Conservation (phyloP, 2,329 filamentous ascomycete genomes). For the Aureobasidium namibiae region DNA sequence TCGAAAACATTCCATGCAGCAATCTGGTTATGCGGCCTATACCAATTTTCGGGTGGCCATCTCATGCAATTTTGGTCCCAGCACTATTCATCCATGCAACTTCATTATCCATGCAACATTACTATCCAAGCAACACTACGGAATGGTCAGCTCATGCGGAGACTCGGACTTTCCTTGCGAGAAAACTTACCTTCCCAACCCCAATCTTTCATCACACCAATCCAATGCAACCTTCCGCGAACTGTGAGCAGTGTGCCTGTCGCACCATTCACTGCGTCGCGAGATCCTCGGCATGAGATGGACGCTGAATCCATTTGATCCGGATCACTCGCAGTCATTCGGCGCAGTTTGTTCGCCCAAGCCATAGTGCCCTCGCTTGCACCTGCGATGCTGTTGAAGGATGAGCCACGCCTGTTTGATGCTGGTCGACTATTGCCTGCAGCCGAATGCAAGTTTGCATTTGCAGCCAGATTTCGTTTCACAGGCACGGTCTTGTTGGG, state of each 20-base stretch:
- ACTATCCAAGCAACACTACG: conserved; percentile 32
- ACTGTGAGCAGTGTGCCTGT: conserved; percentile 55
- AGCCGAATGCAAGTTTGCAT: conserved; percentile 18
- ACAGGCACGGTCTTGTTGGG: conserved; percentile 19
- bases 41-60: neutral
- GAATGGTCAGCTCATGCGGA: conserved; percentile 10
- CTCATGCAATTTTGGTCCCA: neutral
- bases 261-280: conserved; percentile 24
- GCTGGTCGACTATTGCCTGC: neutral
- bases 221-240: conserved; percentile 59
- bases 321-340: neutral
- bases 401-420: neutral
- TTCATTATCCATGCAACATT: neutral
- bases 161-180: neutral
- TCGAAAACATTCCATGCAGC: neutral
- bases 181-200: conserved; percentile 57
- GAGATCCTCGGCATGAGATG: conserved; percentile 3
- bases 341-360: conserved; percentile 5
- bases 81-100: neutral
- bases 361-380: conserved; percentile 13
- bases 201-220: conserved; percentile 64
- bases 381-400: conserved; percentile 5
- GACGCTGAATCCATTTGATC: neutral
- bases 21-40: neutral
- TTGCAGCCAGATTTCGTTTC: conserved; percentile 28